Conservation (phyloP, 305 asterid species). For the Fraxinus dipetala region DNA sequence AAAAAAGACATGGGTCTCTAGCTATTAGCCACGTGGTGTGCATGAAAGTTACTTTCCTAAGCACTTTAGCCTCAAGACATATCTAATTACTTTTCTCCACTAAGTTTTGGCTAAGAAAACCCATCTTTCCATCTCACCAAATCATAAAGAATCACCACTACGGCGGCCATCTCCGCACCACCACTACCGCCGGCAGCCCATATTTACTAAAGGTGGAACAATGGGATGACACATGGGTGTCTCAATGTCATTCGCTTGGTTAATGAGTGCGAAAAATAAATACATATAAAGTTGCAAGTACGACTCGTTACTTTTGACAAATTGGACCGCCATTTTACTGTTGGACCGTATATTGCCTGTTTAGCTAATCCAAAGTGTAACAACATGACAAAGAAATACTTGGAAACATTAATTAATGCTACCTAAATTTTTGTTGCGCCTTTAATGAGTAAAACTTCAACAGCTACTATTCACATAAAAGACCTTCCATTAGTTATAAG, state of each 20-base stretch:
- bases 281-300: no score
- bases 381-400: not conserved
- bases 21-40: not conserved
- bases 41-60: not conserved
- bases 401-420: not conserved
- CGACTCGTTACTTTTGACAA: no score
- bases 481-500: not conserved
- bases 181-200: not conserved
- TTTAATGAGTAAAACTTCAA: not conserved
- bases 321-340: not conserved
- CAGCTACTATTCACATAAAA: not conserved
- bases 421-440: not conserved
- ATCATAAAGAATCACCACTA: not conserved
- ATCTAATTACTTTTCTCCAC: not conserved
- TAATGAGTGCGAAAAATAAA: not conserved
- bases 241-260: not conserved
- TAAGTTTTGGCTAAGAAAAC: slow-evolving; percentile 8
- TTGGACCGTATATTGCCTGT: not conserved
- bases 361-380: not conserved
- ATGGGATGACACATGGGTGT: not conserved
- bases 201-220: not conserved
- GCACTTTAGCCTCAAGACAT: not conserved
- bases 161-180: not conserved
- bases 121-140: slow-evolving; percentile 25
- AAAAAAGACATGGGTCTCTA: not conserved